These are phyloP conservation scores for Cymbidium sinense DNA, from an alignment of 106 monocot genomes.

Conservation along the genomic window DNA sequence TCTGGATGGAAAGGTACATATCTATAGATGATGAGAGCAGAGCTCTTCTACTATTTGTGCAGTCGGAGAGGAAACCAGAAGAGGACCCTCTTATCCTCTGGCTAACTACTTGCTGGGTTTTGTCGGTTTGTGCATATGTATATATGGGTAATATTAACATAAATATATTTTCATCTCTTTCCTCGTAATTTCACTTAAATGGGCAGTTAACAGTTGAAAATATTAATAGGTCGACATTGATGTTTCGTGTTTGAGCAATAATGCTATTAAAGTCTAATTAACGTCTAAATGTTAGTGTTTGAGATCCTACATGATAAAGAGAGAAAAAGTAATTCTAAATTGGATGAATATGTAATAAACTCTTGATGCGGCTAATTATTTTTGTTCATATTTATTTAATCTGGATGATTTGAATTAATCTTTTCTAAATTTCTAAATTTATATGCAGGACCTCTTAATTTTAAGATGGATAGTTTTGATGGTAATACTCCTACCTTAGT, in stretches of 20 bases:
- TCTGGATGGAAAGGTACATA: conserved; percentile 28
- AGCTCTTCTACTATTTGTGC: not conserved
- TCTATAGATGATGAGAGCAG: conserved; percentile 24
- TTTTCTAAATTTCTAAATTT: not conserved
- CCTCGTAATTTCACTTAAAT: no score
- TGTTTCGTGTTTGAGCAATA: not conserved
- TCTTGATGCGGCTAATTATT: no score
- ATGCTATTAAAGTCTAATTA: no score
- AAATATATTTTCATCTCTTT: no score
- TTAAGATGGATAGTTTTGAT: conserved; percentile 21
- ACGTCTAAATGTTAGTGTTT: no score
- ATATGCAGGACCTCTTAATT: conserved; percentile 34
- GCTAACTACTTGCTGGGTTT: conserved; percentile 49
- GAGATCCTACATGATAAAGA: no score
- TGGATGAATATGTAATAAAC: no score
- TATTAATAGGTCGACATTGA: no score
- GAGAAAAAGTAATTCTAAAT: no score
- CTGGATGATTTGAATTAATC: no score
- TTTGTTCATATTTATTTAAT: no score
- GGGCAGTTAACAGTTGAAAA: no score
- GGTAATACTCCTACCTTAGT: conserved; percentile 29
- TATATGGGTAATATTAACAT: conserved; percentile 62
- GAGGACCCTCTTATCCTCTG: conserved; percentile 60
- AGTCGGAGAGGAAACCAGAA: conserved; percentile 45
- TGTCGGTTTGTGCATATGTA: conserved; percentile 15